Base-by-base conservation (phyloP, 257 asterid genomes). In the Lycium ferocissimum region DNA sequence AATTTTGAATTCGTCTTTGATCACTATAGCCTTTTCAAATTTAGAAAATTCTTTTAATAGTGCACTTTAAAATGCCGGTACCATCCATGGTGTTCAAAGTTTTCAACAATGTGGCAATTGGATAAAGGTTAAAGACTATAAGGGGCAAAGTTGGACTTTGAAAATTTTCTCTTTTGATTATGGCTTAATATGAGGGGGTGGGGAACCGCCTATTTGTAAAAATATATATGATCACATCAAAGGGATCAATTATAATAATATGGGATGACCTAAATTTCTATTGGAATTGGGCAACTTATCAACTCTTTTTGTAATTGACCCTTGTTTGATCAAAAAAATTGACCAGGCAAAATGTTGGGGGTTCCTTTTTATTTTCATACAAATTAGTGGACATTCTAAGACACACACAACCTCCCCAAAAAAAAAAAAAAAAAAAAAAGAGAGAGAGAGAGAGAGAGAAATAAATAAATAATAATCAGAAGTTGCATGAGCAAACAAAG, bases 131-230 rank as follows among this genome's bases (percentile, higher is more conserved):
- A 12, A 49, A 56, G 78, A 76, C 47, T 10, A 47, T 9, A 56
- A 43, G 58, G 45, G 86, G 84, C 15, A 75, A 76, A 61, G 80
- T 56, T 85, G 79, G 79, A 3, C 12, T 75, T 81, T 54, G 54
- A 84, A 45, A 81, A 71, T 57, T 26, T 7, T 45, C 5, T 18
- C 2, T 83, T 53, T 71, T 13, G 6, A 78, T 80, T 66, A 78
- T 51, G 4, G 43, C 58, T 45, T 59, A 57, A 57, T 59, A 37
- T 81, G 37, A 81, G 7, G 9, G 49, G 53, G 57, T 26, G 56
- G 62, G 61, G 72, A 40, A 78, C 88, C 87, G 88, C 90, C 90
- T 87, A 85, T 85, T 89, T 75, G 9, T 85, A 83, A 90, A 80
- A 70, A 80, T 8, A 45, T 89, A 80, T 10, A 45, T 89, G 61